Percentiles rank a stretch among this genome's conserved stretches.
phyloP scores from a whole-genome alignment of 495 filamentous ascomycete genomes.

The Astrothelium subdiscretum region DNA sequence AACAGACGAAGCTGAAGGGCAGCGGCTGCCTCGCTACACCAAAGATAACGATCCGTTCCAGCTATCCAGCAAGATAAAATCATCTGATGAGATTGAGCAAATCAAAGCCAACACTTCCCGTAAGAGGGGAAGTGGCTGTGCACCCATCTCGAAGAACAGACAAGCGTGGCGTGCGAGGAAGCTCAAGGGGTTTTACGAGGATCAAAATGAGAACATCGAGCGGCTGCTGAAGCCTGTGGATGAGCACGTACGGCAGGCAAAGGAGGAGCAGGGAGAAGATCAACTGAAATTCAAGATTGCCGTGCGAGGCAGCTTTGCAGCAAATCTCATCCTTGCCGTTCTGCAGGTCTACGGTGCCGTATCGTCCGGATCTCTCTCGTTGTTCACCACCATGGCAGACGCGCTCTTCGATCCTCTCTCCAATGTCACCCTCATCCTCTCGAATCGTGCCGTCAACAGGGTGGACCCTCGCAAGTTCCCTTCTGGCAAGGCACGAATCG shows the following conservation, averaged over 20 bases:
- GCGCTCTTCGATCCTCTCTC: slow-evolving; percentile 89
- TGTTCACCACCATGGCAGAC: slow-evolving; percentile 98
- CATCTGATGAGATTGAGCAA: slow-evolving; percentile 59
- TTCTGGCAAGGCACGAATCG: slow-evolving; percentile 85
- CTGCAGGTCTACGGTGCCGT: slow-evolving; percentile 85
- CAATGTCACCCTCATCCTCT: slow-evolving; percentile 80
- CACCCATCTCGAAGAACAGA: slow-evolving; percentile 31
- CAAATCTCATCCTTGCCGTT: slow-evolving; percentile 65
- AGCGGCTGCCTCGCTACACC: slow-evolving; percentile 47
- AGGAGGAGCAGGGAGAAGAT: slow-evolving; percentile 67
- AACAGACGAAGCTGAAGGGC: slow-evolving; percentile 51
- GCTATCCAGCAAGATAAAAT: slow-evolving; percentile 68
- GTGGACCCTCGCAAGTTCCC: slow-evolving; percentile 89
- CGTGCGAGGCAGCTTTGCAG: slow-evolving; percentile 76
- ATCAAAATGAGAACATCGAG: slow-evolving; percentile 88
- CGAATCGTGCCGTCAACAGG: slow-evolving; percentile 73
- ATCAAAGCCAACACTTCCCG: slow-evolving; percentile 76
- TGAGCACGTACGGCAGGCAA: slow-evolving; percentile 72
- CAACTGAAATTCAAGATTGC: slow-evolving; percentile 80
- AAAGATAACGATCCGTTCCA: slow-evolving; percentile 66
- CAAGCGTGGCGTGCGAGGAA: slow-evolving; percentile 41
- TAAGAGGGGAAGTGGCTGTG: slow-evolving; percentile 44
- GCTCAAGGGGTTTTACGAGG: slow-evolving; percentile 75
- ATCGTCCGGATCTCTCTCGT: slow-evolving; percentile 74
- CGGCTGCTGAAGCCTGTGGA: slow-evolving; percentile 85